These are phyloP conservation scores for Penstemon barbatus DNA, from an alignment of 257 asterid genomes.

Conservation along the genomic window DNA sequence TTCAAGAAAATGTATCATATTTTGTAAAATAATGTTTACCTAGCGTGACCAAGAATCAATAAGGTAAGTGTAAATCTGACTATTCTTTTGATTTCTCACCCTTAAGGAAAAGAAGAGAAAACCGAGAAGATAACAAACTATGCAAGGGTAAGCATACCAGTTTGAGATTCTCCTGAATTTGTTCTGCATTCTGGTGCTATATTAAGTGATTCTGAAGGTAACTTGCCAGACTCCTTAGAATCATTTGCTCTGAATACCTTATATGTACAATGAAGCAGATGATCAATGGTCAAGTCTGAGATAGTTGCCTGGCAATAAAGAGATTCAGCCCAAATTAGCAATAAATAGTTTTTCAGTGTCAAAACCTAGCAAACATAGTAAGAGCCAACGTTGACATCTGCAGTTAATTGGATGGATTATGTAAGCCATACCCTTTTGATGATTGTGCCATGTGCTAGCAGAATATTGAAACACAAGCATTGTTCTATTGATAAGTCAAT, in stretches of 20 bases:
- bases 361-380: constrained; percentile 29
- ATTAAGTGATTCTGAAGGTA: constrained; percentile 29
- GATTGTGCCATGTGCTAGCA: not conserved
- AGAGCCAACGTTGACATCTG: not conserved
- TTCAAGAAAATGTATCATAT: constrained; percentile 7
- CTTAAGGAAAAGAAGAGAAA: not conserved
- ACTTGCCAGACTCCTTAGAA: constrained; percentile 32
- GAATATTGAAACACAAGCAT: constrained; percentile 1
- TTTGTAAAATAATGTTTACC: not conserved
- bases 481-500: not conserved
- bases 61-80: constrained; percentile 16
- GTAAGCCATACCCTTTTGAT: not conserved
- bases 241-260: constrained; percentile 40
- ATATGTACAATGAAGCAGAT: constrained; percentile 59
- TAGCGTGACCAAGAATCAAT: constrained; percentile 6
- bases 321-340: constrained; percentile 29
- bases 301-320: constrained; percentile 43
- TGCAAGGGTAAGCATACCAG: constrained; percentile 39
- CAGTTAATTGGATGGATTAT: not conserved
- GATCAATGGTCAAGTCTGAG: constrained; percentile 50
- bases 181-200: constrained; percentile 29
- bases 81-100: constrained; percentile 3
- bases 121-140: constrained; percentile 4
- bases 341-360: constrained; percentile 12
- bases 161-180: constrained; percentile 32